Evolutionary conservation across 768 basidiomycete genomes (phyloP), one percentile per base, ranked within the genome.

Genomic region (Mycena maculata): DNA sequence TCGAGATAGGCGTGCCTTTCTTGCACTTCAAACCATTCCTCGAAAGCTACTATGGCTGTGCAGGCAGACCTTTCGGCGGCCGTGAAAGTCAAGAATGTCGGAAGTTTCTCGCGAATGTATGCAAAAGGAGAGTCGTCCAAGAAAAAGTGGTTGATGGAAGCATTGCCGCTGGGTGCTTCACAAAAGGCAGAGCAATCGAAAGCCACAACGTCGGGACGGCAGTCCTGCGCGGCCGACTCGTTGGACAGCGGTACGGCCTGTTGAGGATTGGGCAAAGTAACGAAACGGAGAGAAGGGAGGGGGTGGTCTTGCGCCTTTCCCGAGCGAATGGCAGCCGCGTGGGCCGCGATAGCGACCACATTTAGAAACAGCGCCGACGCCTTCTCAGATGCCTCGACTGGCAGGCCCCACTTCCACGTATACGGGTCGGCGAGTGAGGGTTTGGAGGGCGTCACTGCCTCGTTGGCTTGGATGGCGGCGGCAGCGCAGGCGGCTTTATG

Each of bases 401-500:
- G 27, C 8, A 65, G 56, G 31, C 27, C 15, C 63, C 63, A 65
- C 39, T 48, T 58, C 63, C 63, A 65, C 30, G 31, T 41, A 56
- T 56, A 63, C 23, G 3, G 16, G 27, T 63, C 61, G 6, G 44
- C 11, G 11, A 47, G 30, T 28, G 54, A 58, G 27, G 33, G 10
- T 18, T 52, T 36, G n/a, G 48, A 42, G 39, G 55, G 56, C 22
- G 50, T 22, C 20, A 58, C 31, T 22, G 47, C 39, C 55, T 64
- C 44, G 16, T 64, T 33, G 39, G 63, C 55, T 18, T 64, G 55
- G 25, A 25, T 44, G 27, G 28, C 38, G 30, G 63, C 63, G 30
- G 25, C 18, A 2, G 31, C 33, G 31, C 61, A 63, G 44, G 61
- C 53, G 52, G 53, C 33, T 30, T 36, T 41, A 28, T 12, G 25